These are phyloP conservation scores for Hymenoscyphus albidus DNA, from an alignment of 2,329 filamentous ascomycete genomes.

Conservation along the genomic window DNA sequence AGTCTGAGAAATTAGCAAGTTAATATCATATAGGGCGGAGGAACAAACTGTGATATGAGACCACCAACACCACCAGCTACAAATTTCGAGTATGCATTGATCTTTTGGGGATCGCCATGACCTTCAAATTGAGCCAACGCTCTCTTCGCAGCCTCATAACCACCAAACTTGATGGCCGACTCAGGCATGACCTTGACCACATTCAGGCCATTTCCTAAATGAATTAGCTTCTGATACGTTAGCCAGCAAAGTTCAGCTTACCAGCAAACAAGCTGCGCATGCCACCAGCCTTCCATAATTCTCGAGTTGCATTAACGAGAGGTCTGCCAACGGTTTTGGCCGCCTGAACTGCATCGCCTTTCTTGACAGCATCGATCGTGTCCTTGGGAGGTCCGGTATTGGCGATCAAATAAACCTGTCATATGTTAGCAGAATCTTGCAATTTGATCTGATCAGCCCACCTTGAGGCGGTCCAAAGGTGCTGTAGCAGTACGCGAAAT, in stretches of 20 bases:
- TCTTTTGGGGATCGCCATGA: constrained; percentile 73
- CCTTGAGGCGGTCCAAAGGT: constrained; percentile 89
- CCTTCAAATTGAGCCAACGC: constrained; percentile 83
- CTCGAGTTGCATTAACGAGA: constrained; percentile 67
- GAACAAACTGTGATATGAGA: constrained; percentile 80
- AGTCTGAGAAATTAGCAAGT: constrained; percentile 49
- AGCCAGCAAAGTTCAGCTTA: constrained; percentile 43
- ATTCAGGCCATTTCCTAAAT: constrained; percentile 85
- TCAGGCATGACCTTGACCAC: constrained; percentile 98
- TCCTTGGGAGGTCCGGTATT: constrained; percentile 65
- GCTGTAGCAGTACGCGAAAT: constrained; percentile 94
- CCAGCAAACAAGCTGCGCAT: constrained; percentile 89
- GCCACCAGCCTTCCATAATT: constrained; percentile 82
- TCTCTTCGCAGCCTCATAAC: constrained; percentile 92
- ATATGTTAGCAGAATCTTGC: constrained; percentile 1
- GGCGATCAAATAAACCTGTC: constrained; percentile 81
- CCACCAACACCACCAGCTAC: constrained; percentile 85
- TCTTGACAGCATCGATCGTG: constrained; percentile 62
- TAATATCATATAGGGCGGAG: neutral
- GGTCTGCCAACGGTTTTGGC: constrained; percentile 64
- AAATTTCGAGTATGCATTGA: constrained; percentile 84
- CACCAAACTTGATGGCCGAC: constrained; percentile 96
- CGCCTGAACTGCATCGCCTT: constrained; percentile 63
- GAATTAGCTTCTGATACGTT: constrained; percentile 16
- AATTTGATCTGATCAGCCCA: neutral